Conservation (phyloP, 805 yeast genomes). For the Monosporozyma solicola region DNA sequence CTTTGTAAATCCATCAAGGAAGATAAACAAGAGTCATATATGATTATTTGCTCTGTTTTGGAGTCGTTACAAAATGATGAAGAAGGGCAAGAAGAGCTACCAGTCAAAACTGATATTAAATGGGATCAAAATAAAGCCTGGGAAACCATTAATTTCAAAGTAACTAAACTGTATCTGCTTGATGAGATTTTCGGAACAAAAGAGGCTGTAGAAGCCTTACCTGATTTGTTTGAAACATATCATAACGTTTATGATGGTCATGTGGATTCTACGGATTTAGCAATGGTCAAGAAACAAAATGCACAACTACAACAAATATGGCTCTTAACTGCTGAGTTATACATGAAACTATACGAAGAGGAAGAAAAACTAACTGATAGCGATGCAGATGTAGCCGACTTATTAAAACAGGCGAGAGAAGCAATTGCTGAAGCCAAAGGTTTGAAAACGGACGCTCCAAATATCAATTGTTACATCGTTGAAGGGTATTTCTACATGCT, state of each 20-base stretch:
- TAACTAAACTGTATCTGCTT: constrained; percentile 64
- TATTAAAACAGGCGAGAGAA: constrained; percentile 50
- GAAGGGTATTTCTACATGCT: constrained; percentile 29
- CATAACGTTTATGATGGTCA: constrained; percentile 36
- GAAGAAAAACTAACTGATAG: background rate
- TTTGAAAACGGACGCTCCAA: constrained; percentile 37
- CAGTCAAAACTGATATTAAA: constrained; percentile 5
- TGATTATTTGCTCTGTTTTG: constrained; percentile 45
- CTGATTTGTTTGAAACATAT: constrained; percentile 55
- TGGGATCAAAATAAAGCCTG: constrained; percentile 27
- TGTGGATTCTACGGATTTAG: background rate
- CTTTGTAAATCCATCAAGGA: constrained; percentile 57
- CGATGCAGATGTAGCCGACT: background rate
- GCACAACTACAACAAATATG: constrained; percentile 49
- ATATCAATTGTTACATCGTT: constrained; percentile 21
- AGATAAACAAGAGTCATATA: constrained; percentile 45
- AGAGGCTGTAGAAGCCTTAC: constrained; percentile 53
- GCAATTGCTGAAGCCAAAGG: constrained; percentile 66
- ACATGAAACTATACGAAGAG: constrained; percentile 37
- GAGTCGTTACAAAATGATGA: constrained; percentile 33
- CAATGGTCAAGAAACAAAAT: constrained; percentile 2
- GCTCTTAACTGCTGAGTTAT: constrained; percentile 64
- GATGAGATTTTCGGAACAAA: constrained; percentile 52
- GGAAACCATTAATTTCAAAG: constrained; percentile 57
- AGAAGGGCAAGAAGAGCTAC: constrained; percentile 1